Base-by-base conservation (phyloP, 2,329 filamentous ascomycete species). In the Talaromyces islandicus region DNA sequence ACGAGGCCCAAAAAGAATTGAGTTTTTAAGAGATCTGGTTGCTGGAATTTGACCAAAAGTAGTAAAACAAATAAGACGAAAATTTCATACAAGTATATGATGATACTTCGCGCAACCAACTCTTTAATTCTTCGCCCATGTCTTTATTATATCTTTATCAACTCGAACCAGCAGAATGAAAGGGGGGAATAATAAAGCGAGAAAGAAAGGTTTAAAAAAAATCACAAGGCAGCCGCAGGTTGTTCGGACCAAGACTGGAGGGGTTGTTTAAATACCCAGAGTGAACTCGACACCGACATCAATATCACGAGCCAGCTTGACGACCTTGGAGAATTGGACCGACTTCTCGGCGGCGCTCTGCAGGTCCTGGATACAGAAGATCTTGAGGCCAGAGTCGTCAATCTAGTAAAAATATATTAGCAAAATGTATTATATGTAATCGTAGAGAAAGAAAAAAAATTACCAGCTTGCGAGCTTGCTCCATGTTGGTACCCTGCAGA, bases 311-410 rank as follows among this genome's bases (percentile, higher is more conserved):
- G 94, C 91, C 88, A 96, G 90, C 88, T 97, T 97, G 71, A 99
- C 94, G 68, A 99, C 90, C 86, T 97, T 97, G 71, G 92, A 97
- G 79, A 99, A 93, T 80, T 99, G 93, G 66, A 99, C 94, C 30
- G 92, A 90, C 85, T 96, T 97, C 86, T 97, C 94, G 66, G 94
- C 94, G 48, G 94, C 94, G 74, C 81, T 94, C 81, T 99, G 94
- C 71, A 99, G 86, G 80, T 99, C 94, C 75, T 97, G 93, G 64
- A 99, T 97, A 72, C 91, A 95, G 85, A 99, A 99, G 80, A 99
- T 99, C 88, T 99, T 99, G 73, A 99, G 86, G 70, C 94, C 92
- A 58, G 92, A 95, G 77, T 99, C 92, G 83, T 94, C 96, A 82
- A 99, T 92, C 82, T 85, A 46, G 11, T 24, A 38, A 14, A 17